Percentiles rank a stretch among this genome's conserved stretches.
These are phyloP conservation scores for Sugiyamaella qingdaonensis DNA, from an alignment of 805 yeast species.

Conservation along the genomic window DNA sequence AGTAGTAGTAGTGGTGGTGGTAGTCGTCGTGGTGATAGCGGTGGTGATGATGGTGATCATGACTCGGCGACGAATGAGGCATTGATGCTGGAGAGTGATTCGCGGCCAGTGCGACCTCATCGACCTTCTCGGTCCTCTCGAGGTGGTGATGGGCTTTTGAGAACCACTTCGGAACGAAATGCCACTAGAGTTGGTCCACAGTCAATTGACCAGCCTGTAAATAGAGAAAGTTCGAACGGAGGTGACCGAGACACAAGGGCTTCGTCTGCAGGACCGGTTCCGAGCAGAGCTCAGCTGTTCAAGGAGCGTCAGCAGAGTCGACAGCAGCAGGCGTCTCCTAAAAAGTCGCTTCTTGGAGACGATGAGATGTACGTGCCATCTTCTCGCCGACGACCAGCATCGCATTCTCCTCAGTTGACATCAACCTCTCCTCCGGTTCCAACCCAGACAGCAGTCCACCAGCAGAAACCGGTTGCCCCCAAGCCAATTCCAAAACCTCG, in stretches of 20 bases:
- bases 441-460: conserved; percentile 18
- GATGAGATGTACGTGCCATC: conserved; percentile 19
- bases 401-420: conserved; percentile 1
- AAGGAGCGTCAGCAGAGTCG: conserved; percentile 9
- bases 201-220: neutral
- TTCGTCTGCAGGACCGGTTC: conserved; percentile 7
- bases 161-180: neutral
- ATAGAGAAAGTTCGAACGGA: neutral
- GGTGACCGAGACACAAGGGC: neutral
- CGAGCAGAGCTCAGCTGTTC: conserved; percentile 25
- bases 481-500: conserved; percentile 13
- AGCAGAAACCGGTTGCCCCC: conserved; percentile 3
- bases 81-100: conserved; percentile 10
- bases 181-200: neutral
- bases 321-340: neutral
- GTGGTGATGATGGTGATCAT: neutral
- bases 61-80: conserved; percentile 13
- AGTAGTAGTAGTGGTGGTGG: neutral
- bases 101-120: conserved; percentile 9
- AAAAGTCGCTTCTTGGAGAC: conserved; percentile 12
- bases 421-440: conserved; percentile 4
- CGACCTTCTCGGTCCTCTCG: conserved; percentile 3
- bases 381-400: conserved; percentile 16
- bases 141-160: neutral
- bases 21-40: neutral